These are phyloP conservation scores for Venturia nashicola DNA, from an alignment of 2,329 filamentous ascomycete genomes.

Conservation along the genomic window DNA sequence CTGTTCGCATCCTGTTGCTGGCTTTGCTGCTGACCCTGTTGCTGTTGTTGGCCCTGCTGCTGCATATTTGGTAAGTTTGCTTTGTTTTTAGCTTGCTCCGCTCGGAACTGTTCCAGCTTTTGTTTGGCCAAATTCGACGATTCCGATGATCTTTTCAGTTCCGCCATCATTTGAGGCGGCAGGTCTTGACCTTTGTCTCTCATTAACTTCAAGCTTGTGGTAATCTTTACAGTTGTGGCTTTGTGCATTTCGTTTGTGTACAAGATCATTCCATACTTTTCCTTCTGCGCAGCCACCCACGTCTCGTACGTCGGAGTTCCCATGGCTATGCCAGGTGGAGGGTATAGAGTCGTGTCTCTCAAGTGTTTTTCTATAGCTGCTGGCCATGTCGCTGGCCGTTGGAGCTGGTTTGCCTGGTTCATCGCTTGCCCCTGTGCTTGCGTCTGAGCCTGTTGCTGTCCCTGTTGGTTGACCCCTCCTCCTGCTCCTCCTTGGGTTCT, in stretches of 20 bases:
- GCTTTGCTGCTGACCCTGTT: constrained; percentile 5
- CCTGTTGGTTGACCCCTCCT: background rate
- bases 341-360: constrained; percentile 21
- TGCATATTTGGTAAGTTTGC: background rate
- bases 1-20: constrained; percentile 12
- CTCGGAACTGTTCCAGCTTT: constrained; percentile 11
- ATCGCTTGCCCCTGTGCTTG: constrained; percentile 15
- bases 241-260: constrained; percentile 17
- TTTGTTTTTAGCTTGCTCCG: constrained; percentile 10
- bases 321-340: constrained; percentile 17
- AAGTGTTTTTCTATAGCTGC: constrained; percentile 25
- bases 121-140: constrained; percentile 23
- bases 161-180: constrained; percentile 20
- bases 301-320: constrained; percentile 24
- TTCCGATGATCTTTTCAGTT: constrained; percentile 19
- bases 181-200: constrained; percentile 21
- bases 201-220: constrained; percentile 20
- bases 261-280: constrained; percentile 23
- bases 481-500: background rate
- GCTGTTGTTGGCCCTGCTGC: constrained; percentile 11
- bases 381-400: constrained; percentile 12
- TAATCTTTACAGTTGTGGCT: constrained; percentile 17
- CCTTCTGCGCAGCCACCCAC: constrained; percentile 24
- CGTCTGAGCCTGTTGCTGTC: constrained; percentile 12
- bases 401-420: constrained; percentile 20